A percentile compares a stretch with the other conserved stretches of the same genome.
Evolutionary conservation across 176 grass and related monocot genomes (phyloP).

Genomic region (Coix lacrymajobi): DNA sequence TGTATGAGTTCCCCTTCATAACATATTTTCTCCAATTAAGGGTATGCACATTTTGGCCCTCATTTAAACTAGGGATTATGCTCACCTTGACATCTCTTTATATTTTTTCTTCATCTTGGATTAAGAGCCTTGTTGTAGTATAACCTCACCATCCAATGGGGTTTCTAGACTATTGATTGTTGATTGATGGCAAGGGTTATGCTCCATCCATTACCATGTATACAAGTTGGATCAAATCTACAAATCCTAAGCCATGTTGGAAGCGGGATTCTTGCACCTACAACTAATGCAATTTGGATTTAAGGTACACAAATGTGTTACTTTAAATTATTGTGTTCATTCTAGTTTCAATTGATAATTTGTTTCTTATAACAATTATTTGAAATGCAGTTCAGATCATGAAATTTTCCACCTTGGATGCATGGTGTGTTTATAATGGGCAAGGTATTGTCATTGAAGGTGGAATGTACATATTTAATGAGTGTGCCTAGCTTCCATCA

Average conservation of each 20-base stretch:
- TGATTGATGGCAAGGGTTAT: not conserved
- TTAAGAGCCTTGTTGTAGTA: no score
- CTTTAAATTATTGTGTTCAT: not conserved
- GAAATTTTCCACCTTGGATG: not conserved
- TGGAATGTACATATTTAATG: not conserved
- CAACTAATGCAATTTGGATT: not conserved
- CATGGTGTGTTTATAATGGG: not conserved
- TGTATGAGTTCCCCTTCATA: not conserved
- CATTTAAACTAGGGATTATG: not conserved
- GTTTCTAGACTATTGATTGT: not conserved
- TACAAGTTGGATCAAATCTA: not conserved
- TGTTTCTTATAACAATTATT: not conserved
- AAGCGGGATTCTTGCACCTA: not conserved
- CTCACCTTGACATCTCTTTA: not conserved
- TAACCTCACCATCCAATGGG: not conserved
- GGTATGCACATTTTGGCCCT: not conserved
- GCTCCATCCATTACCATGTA: not conserved
- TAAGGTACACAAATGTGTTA: not conserved
- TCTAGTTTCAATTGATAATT: not conserved
- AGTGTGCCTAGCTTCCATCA: not conserved
- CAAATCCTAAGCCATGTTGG: not conserved
- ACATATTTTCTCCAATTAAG: not conserved
- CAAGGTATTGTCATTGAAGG: not conserved
- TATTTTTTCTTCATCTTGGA: no score
- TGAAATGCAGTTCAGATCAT: not conserved